phyloP scores from a whole-genome alignment of 2,329 filamentous ascomycete species.

The Fusarium keratoplasticum region DNA sequence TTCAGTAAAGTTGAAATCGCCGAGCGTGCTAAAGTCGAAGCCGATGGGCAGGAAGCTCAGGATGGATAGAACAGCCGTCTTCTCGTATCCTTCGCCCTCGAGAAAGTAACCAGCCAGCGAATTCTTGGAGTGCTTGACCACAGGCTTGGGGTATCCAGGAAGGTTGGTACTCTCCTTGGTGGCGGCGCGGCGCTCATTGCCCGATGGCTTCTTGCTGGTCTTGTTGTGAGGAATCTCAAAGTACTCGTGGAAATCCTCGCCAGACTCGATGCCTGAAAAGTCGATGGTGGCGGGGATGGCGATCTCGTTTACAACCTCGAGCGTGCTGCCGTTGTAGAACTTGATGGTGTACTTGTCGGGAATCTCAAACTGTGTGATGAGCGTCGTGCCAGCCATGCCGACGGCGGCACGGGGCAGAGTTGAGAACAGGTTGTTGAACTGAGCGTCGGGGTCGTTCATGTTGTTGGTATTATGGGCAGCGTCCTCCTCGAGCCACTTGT shows the following conservation, averaged over 20 bases:
- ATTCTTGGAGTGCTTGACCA: conserved; percentile 27
- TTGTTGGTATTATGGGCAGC: conserved; percentile 23
- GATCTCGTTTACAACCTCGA: conserved; percentile 27
- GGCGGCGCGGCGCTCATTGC: conserved; percentile 20
- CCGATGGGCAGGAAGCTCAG: conserved; percentile 40
- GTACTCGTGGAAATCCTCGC: conserved; percentile 35
- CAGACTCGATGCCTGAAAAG: conserved; percentile 36
- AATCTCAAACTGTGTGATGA: conserved; percentile 35
- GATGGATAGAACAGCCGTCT: conserved; percentile 40
- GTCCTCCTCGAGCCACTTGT: conserved; percentile 40
- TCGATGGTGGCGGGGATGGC: conserved; percentile 22
- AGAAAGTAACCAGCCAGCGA: conserved; percentile 37
- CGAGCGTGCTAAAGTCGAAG: background rate
- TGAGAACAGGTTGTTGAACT: conserved; percentile 38
- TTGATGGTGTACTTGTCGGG: conserved; percentile 37
- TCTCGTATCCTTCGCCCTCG: conserved; percentile 25
- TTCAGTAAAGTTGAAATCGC: conserved; percentile 11
- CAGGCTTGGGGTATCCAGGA: conserved; percentile 28
- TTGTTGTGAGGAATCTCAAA: conserved; percentile 30
- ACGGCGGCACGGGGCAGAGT: conserved; percentile 24
- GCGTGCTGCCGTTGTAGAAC: conserved; percentile 36
- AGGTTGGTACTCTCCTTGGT: background rate
- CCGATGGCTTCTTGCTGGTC: background rate
- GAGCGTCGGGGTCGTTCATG: conserved; percentile 41
- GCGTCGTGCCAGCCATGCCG: conserved; percentile 12